Conservation (phyloP, 2,329 filamentous ascomycete species). For the Venturia nashicola region DNA sequence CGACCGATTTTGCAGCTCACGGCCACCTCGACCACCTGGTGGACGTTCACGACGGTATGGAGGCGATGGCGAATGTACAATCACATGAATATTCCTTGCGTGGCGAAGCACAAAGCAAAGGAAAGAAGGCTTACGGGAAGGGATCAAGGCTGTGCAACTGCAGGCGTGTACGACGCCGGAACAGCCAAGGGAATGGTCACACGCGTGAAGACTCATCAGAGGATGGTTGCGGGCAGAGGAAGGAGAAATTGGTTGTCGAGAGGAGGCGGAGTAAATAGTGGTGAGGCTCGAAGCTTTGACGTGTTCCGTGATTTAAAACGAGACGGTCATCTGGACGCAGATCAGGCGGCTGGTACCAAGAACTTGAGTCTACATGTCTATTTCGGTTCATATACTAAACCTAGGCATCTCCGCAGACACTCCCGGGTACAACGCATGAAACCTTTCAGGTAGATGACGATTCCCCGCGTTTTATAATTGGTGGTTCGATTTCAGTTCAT, state of each 20-base stretch:
- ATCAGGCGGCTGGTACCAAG: too few relatives aligned
- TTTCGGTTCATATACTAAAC: too few relatives aligned
- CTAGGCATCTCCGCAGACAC: too few relatives aligned
- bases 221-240: neutral
- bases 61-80: neutral
- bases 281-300: too few relatives aligned
- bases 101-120: neutral
- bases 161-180: neutral
- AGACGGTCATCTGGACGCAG: neutral
- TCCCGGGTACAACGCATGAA: slow-evolving; percentile 5
- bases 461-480: neutral
- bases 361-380: too few relatives aligned
- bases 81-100: neutral
- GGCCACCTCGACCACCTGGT: neutral
- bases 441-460: neutral
- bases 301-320: neutral
- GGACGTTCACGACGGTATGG: neutral
- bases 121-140: neutral
- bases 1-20: neutral
- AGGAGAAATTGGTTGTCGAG: too few relatives aligned
- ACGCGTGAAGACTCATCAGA: neutral
- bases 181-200: neutral
- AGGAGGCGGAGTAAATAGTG: too few relatives aligned
- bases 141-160: neutral
- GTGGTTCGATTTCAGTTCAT: neutral